Percentiles rank a stretch among this genome's conserved stretches.
phyloP scores from a whole-genome alignment of 2,329 filamentous ascomycete species.

The Colletotrichum sp. region DNA sequence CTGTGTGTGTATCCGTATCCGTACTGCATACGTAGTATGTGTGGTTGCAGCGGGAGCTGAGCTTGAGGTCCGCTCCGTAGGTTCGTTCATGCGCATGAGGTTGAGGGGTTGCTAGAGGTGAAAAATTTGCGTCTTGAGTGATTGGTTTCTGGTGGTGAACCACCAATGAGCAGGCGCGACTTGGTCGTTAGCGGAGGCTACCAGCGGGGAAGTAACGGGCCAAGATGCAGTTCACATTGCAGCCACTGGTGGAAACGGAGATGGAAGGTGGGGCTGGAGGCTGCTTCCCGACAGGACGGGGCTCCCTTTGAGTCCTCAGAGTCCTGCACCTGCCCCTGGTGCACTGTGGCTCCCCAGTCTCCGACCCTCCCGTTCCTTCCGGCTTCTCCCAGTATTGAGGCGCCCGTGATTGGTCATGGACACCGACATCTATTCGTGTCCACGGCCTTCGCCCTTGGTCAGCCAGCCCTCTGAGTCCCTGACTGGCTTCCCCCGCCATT shows the following conservation, averaged over 20 bases:
- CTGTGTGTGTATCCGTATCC: background rate
- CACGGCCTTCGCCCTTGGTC: conserved; percentile 5
- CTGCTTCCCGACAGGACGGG: conserved; percentile 19
- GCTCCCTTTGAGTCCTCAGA: background rate
- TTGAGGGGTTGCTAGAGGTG: background rate
- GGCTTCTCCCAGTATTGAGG: conserved; percentile 10
- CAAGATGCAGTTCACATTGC: background rate
- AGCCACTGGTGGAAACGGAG: background rate
- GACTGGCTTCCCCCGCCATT: conserved; percentile 2
- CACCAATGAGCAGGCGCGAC: conserved; percentile 11
- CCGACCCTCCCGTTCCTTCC: conserved; percentile 13
- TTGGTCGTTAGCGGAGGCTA: background rate
- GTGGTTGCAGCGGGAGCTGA: background rate
- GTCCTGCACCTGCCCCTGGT: background rate
- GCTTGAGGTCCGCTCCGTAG: background rate
- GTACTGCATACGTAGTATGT: background rate
- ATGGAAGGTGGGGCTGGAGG: background rate
- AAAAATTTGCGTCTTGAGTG: conserved; percentile 10
- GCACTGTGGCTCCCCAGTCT: background rate
- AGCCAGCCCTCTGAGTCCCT: background rate
- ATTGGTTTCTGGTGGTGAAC: background rate
- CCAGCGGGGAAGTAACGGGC: conserved; percentile 6
- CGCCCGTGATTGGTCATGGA: background rate
- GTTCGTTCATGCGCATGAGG: background rate
- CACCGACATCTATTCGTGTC: background rate